phyloP scores from a whole-genome alignment of 164 flowering plant species.

The Akebia trifoliata region DNA sequence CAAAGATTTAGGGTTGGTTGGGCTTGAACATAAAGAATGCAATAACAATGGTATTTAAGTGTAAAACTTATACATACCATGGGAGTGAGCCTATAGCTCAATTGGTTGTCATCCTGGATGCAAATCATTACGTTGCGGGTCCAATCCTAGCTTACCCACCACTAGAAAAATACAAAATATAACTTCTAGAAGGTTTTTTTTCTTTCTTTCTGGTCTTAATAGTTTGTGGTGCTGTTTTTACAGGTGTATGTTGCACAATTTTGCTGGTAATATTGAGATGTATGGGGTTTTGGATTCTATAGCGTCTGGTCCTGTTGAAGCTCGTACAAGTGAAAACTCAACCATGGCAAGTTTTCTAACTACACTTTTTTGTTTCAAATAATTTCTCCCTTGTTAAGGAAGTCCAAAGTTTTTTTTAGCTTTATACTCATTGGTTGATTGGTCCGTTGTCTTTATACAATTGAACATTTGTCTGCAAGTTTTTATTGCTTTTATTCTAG shows the following conservation, averaged over 20 bases:
- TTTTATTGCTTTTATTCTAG: too few relatives aligned
- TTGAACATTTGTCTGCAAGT: too few relatives aligned
- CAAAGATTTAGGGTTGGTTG: too few relatives aligned
- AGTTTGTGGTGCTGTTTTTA: conserved; percentile 2
- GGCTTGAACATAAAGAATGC: not conserved
- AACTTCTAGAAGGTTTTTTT: too few relatives aligned
- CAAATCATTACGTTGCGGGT: too few relatives aligned
- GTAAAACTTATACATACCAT: not conserved
- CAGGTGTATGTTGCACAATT: conserved; percentile 88
- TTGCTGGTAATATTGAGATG: conserved; percentile 82
- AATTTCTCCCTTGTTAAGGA: not conserved
- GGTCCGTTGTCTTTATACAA: not conserved
- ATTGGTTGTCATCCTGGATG: too few relatives aligned
- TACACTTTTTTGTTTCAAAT: not conserved
- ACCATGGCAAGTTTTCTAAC: conserved; percentile 50
- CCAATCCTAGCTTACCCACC: too few relatives aligned
- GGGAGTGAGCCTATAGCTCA: not conserved
- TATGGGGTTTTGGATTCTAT: conserved; percentile 67
- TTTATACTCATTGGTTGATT: not conserved
- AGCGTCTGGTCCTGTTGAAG: conserved; percentile 69
- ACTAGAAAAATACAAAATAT: too few relatives aligned
- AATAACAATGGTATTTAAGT: not conserved
- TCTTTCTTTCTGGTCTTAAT: not conserved
- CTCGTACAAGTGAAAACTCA: conserved; percentile 60
- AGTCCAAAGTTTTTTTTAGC: not conserved